Conservation (phyloP, 225 moss, liverwort and hornwort species). For the Bryoerythrophyllum caledonicum region DNA sequence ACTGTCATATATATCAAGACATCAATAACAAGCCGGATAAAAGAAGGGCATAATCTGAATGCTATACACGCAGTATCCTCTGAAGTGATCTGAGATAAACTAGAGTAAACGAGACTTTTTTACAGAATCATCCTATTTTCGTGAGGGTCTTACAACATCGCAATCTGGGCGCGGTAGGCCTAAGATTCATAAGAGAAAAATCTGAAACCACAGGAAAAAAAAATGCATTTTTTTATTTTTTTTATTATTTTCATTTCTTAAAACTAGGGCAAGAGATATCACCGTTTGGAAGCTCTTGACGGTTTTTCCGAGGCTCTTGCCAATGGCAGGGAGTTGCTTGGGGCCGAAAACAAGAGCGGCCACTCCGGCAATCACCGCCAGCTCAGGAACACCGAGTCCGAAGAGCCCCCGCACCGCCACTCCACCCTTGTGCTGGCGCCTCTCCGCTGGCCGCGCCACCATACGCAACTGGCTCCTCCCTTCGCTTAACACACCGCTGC, state of each 20-base stretch:
- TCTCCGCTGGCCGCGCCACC: constrained; percentile 24
- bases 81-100: neutral
- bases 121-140: neutral
- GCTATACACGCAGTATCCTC: neutral
- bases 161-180: too few relatives aligned
- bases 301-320: constrained; percentile 87
- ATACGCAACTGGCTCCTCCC: constrained; percentile 31
- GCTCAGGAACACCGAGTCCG: constrained; percentile 91
- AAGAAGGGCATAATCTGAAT: neutral
- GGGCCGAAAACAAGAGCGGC: constrained; percentile 91
- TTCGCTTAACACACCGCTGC: constrained; percentile 42
- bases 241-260: too few relatives aligned
- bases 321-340: constrained; percentile 88
- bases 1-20: neutral
- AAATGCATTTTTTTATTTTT: too few relatives aligned
- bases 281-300: constrained; percentile 95
- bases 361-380: constrained; percentile 93
- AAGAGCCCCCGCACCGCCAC: constrained; percentile 72
- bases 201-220: too few relatives aligned
- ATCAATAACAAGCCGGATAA: neutral
- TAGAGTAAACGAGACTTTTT: neutral
- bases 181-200: neutral
- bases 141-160: neutral
- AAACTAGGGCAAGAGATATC: neutral
- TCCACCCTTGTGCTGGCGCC: constrained; percentile 28